phyloP scores from a whole-genome alignment of 306 rosid genomes.

The apple (Malus domestica) region ASM211411v1 NC_041791.1:27867501-27868000 shows the following conservation, averaged over 20 bases:
- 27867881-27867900: slow-evolving; percentile 2
- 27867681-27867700: background rate
- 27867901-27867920: slow-evolving; percentile 15
- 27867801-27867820: slow-evolving; percentile 91
- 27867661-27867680: background rate
- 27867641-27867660: background rate
- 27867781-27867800: slow-evolving; percentile 78
- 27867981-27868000: slow-evolving; percentile 94
- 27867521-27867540: background rate
- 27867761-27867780: slow-evolving; percentile 61
- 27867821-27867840: slow-evolving; percentile 96
- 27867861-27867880: background rate
- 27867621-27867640: background rate
- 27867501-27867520: background rate
- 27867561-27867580: background rate
- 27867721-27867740: background rate
- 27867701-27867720: background rate
- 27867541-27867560: background rate
- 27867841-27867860: slow-evolving; percentile 29
- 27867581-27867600: background rate
- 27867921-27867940: slow-evolving; percentile 95
- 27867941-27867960: slow-evolving; percentile 97
- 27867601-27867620: background rate
- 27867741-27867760: slow-evolving; percentile 86
- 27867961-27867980: slow-evolving; percentile 94